Evolutionary conservation across 805 yeast species (phyloP).

Genomic region (Saccharomycopsis vini): DNA sequence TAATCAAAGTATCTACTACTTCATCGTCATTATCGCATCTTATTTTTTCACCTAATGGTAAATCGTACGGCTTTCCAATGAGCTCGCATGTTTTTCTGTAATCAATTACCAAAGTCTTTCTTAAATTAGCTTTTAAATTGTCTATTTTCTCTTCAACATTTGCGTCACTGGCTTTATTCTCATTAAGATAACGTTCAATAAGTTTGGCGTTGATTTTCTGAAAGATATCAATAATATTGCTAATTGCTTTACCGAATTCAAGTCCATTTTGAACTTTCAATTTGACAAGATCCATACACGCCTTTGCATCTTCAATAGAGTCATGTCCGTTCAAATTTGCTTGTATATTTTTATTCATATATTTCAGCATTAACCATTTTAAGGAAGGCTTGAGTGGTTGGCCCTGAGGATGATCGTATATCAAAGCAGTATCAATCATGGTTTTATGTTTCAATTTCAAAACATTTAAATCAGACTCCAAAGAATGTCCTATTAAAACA

Average conservation of each 20-base stretch:
- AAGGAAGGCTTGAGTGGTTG: slow-evolving; percentile 75
- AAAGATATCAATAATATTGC: slow-evolving; percentile 31
- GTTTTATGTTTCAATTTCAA: slow-evolving; percentile 62
- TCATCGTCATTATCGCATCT: slow-evolving; percentile 54
- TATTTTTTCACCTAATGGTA: slow-evolving; percentile 28
- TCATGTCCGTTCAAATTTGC: slow-evolving; percentile 58
- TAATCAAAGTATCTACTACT: slow-evolving; percentile 34
- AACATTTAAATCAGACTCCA: slow-evolving; percentile 73
- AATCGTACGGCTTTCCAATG: slow-evolving; percentile 20
- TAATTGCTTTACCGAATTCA: slow-evolving; percentile 48
- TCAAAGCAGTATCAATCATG: slow-evolving; percentile 72
- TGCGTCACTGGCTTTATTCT: neutral
- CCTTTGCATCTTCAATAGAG: slow-evolving; percentile 74
- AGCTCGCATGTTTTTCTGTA: slow-evolving; percentile 25
- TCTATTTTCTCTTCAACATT: neutral
- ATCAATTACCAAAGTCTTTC: slow-evolving; percentile 28
- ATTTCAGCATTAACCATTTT: slow-evolving; percentile 54
- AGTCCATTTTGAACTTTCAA: slow-evolving; percentile 60
- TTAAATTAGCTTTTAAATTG: neutral
- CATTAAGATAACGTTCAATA: neutral
- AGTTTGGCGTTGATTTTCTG: slow-evolving; percentile 28
- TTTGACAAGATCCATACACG: slow-evolving; percentile 72
- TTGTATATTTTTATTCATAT: slow-evolving; percentile 56
- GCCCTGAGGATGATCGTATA: slow-evolving; percentile 76
- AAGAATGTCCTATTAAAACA: slow-evolving; percentile 78